A percentile compares a stretch with the other conserved stretches of the same genome.
Evolutionary conservation across 2,329 filamentous ascomycete species (phyloP).

Genomic region (Botryosphaeria dothidea): DNA sequence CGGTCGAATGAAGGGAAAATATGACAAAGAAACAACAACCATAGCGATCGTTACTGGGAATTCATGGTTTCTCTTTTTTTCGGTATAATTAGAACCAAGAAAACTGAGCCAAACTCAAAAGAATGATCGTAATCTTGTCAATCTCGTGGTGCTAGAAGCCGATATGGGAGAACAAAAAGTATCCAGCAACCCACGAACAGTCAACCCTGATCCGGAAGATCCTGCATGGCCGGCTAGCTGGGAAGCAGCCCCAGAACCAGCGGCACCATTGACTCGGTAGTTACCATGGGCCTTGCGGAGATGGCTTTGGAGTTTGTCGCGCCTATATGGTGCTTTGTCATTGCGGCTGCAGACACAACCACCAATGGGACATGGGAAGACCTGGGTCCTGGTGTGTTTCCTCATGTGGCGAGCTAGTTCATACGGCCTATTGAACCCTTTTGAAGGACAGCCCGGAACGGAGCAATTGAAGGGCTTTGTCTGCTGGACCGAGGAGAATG

Average conservation of each 20-base stretch:
- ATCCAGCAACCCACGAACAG: no score
- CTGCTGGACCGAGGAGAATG: no score
- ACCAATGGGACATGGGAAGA: slow-evolving; percentile 20
- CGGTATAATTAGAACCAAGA: no score
- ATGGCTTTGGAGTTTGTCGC: not conserved
- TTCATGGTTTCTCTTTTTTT: no score
- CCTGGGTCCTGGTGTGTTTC: slow-evolving; percentile 18
- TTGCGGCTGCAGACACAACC: slow-evolving; percentile 12
- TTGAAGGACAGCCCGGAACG: slow-evolving; percentile 22
- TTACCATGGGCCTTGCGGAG: not conserved
- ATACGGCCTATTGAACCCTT: slow-evolving; percentile 25
- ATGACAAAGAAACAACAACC: no score
- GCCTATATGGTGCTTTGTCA: not conserved
- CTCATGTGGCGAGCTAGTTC: slow-evolving; percentile 28
- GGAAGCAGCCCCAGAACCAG: not conserved
- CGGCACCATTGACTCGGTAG: not conserved
- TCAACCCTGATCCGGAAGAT: no score
- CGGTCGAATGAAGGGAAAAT: no score
- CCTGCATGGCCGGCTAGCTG: not conserved
- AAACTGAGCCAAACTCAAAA: no score
- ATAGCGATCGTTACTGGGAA: no score
- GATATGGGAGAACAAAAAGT: no score
- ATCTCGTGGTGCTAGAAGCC: no score
- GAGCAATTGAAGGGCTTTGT: slow-evolving; percentile 22
- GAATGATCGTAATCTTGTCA: no score